Conservation (phyloP, 768 basidiomycete species). For the Cytidiella melzeri region DNA sequence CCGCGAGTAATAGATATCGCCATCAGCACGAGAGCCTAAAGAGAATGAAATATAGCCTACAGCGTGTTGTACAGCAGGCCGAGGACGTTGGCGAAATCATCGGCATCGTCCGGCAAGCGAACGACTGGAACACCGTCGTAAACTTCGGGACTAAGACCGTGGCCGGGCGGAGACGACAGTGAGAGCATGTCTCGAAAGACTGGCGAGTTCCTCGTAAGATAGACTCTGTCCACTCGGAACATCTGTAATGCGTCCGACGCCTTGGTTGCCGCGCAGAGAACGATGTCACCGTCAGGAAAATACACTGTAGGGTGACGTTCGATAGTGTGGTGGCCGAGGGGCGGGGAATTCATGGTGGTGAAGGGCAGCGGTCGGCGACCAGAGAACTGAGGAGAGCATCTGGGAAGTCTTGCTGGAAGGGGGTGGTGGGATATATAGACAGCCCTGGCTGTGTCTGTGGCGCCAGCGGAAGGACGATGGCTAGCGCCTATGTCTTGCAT, state of each 20-base stretch:
- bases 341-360: background rate
- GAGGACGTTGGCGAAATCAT: constrained; percentile 6
- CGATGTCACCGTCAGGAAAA: constrained; percentile 12
- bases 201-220: constrained; percentile 11
- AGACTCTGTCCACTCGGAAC: constrained; percentile 12
- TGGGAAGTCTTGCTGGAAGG: background rate
- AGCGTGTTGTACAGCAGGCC: constrained; percentile 11
- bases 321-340: constrained; percentile 1
- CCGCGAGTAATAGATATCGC: constrained; percentile 1
- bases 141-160: background rate
- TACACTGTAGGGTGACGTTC: constrained; percentile 8
- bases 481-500: too few species aligned
- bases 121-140: constrained; percentile 7
- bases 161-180: constrained; percentile 1
- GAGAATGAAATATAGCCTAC: background rate
- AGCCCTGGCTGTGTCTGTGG: too few species aligned
- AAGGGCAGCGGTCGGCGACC: background rate
- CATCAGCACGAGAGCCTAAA: background rate
- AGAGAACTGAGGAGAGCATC: background rate
- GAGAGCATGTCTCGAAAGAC: constrained; percentile 13
- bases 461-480: too few species aligned
- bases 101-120: constrained; percentile 6
- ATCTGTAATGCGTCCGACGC: background rate
- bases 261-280: constrained; percentile 4
- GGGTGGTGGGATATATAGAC: background rate